These are phyloP conservation scores for Condylostoma magnum DNA, from an alignment of 169 alveolate species.

Conservation along the genomic window DNA sequence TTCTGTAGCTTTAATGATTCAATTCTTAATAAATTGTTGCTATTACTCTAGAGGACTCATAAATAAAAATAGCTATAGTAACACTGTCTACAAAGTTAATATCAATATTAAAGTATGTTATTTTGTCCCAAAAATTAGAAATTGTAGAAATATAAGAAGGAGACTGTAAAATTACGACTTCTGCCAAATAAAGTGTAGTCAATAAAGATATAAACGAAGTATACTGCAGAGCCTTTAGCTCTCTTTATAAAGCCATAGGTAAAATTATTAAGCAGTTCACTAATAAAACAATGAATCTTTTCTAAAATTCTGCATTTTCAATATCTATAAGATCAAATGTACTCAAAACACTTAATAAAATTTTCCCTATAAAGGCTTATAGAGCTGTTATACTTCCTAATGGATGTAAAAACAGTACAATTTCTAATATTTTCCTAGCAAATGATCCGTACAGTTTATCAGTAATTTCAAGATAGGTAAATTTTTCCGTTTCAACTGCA, in stretches of 20 bases:
- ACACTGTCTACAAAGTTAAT: background rate
- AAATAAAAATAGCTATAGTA: background rate
- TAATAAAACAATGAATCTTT: background rate
- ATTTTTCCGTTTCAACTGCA: background rate
- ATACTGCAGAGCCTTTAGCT: background rate
- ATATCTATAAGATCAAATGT: background rate
- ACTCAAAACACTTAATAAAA: background rate
- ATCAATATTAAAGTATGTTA: background rate
- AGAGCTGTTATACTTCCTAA: background rate
- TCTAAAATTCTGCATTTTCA: background rate
- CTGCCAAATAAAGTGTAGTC: background rate
- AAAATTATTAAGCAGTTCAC: background rate
- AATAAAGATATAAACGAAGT: constrained; percentile 7
- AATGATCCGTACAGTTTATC: background rate
- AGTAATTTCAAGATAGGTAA: background rate
- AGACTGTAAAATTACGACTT: background rate
- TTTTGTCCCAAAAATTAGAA: background rate
- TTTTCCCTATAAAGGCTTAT: background rate
- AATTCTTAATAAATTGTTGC: constrained; percentile 5
- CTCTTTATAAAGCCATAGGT: constrained; percentile 7
- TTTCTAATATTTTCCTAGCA: background rate
- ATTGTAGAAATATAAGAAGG: background rate
- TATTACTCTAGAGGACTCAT: constrained; percentile 3
- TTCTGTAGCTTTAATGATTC: background rate
- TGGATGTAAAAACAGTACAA: background rate